phyloP scores from a whole-genome alignment of 2,329 filamentous ascomycete genomes.

The Pestalotiopsis sp. region DNA sequence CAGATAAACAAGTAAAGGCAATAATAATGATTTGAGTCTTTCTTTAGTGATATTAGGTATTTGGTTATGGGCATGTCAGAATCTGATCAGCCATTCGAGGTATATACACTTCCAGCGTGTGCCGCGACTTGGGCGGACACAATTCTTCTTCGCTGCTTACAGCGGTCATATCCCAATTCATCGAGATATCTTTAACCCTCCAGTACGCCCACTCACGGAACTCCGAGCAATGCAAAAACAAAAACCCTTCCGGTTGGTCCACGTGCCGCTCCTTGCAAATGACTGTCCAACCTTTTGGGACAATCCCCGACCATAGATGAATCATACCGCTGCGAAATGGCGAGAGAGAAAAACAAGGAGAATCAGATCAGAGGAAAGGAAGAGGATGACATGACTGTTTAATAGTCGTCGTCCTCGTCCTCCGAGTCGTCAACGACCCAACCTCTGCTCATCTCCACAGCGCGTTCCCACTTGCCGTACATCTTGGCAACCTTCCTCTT shows the following conservation, averaged over 20 bases:
- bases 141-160: neutral
- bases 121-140: neutral
- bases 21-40: neutral
- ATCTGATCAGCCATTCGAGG: neutral
- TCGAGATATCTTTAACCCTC: neutral
- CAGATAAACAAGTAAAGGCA: neutral
- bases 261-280: neutral
- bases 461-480: conserved; percentile 58
- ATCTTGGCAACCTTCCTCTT: conserved; percentile 41
- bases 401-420: conserved; percentile 19
- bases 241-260: neutral
- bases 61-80: neutral
- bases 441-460: conserved; percentile 60
- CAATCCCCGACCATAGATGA: neutral
- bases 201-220: neutral
- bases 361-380: neutral
- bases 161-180: neutral
- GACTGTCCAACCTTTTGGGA: neutral
- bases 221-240: conserved; percentile 5
- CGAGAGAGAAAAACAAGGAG: neutral
- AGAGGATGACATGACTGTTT: neutral
- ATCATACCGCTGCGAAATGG: neutral
- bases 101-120: neutral
- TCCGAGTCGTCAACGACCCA: conserved; percentile 45
- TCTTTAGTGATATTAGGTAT: neutral